These are phyloP conservation scores for Starmerella bombicola DNA, from an alignment of 805 yeast genomes.

Conservation along the genomic window DNA sequence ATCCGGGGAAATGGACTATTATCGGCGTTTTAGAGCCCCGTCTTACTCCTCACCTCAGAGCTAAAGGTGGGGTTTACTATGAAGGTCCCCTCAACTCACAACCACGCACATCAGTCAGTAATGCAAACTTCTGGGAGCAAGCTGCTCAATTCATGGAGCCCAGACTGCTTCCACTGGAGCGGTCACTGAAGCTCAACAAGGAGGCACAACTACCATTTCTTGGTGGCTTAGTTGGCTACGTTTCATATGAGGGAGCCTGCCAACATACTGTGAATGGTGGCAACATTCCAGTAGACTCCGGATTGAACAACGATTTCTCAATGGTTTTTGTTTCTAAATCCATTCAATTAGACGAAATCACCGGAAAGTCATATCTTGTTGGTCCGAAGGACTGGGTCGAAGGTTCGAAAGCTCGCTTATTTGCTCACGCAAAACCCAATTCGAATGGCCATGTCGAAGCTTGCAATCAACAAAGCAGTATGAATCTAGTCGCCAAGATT, in stretches of 20 bases:
- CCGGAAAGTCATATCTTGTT: slow-evolving; percentile 6
- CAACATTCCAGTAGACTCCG: slow-evolving; percentile 4
- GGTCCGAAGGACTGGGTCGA: slow-evolving; percentile 12
- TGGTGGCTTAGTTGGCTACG: slow-evolving; percentile 83
- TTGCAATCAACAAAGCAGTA: background rate
- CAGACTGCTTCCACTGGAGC: slow-evolving; percentile 23
- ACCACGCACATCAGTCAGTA: background rate
- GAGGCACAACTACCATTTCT: slow-evolving; percentile 50
- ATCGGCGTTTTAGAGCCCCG: slow-evolving; percentile 42
- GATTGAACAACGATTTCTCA: slow-evolving; percentile 20
- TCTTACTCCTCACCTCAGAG: slow-evolving; percentile 16
- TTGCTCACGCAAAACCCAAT: background rate
- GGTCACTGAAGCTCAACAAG: background rate
- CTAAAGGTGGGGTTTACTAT: slow-evolving; percentile 11
- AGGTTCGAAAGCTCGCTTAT: background rate
- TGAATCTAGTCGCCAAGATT: background rate
- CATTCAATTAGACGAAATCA: slow-evolving; percentile 10
- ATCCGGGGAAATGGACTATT: slow-evolving; percentile 81
- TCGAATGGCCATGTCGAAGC: too few relatives aligned
- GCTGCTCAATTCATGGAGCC: slow-evolving; percentile 19
- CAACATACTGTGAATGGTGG: slow-evolving; percentile 6
- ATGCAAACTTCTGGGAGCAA: slow-evolving; percentile 10
- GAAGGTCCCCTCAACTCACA: slow-evolving; percentile 14
- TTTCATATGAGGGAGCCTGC: slow-evolving; percentile 72
- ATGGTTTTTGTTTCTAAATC: slow-evolving; percentile 20